phyloP scores from a whole-genome alignment of 73 alveolate species.

The Halteria grandinella region DNA sequence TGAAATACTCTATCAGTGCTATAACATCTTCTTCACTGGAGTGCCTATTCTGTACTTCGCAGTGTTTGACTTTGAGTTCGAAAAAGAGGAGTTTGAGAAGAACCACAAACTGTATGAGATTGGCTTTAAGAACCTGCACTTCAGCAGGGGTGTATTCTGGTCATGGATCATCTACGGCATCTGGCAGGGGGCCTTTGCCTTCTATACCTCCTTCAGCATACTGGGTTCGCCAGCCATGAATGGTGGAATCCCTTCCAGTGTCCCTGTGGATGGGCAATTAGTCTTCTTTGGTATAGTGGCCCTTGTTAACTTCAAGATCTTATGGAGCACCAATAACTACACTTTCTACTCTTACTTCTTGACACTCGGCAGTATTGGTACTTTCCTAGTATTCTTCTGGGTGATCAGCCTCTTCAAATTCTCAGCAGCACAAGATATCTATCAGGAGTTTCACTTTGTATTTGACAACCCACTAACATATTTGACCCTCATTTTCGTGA shows the following conservation, averaged over 20 bases:
- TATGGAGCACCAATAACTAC: conserved; percentile 54
- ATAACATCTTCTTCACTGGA: conserved; percentile 85
- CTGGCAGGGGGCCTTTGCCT: conserved; percentile 76
- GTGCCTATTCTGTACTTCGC: conserved; percentile 93
- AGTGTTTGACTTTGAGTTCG: conserved; percentile 83
- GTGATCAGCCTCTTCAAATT: background rate
- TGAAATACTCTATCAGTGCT: conserved; percentile 86
- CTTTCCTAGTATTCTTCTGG: conserved; percentile 4
- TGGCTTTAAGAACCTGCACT: conserved; percentile 73
- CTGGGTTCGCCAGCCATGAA: conserved; percentile 39
- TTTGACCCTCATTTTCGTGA: background rate
- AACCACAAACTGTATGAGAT: conserved; percentile 70
- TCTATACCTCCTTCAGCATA: conserved; percentile 61
- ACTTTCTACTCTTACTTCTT: conserved; percentile 31
- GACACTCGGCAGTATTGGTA: conserved; percentile 23
- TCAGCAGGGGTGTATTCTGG: conserved; percentile 77
- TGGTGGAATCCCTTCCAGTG: conserved; percentile 61
- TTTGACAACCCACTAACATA: background rate
- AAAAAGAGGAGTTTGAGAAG: conserved; percentile 62
- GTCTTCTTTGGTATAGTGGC: conserved; percentile 87
- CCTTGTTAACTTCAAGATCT: conserved; percentile 87
- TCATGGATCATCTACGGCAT: conserved; percentile 87
- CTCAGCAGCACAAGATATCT: background rate
- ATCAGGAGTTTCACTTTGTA: background rate
- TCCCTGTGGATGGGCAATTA: conserved; percentile 80